Conservation (phyloP, 2,329 filamentous ascomycete genomes). For the Diaporthe sp. region DNA sequence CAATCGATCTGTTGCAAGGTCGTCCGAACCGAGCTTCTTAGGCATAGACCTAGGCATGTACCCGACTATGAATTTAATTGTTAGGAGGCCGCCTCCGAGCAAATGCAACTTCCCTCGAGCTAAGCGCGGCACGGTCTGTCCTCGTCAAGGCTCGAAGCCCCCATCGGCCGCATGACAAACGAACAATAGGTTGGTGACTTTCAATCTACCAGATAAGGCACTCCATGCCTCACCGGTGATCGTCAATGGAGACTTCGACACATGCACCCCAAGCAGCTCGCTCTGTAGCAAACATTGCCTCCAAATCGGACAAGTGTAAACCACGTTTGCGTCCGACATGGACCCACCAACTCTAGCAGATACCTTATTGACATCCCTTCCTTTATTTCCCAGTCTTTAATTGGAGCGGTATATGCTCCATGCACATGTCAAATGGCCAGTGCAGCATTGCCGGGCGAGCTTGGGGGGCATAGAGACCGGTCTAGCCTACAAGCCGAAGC, state of each 20-base stretch:
- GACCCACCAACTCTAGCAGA: too few species aligned
- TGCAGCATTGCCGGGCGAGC: background rate
- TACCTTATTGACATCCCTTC: too few species aligned
- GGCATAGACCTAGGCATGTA: background rate
- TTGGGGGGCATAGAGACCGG: background rate
- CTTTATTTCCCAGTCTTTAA: background rate
- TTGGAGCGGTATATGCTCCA: background rate
- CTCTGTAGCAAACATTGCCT: background rate
- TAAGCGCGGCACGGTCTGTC: too few species aligned
- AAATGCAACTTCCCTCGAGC: slow-evolving; percentile 19
- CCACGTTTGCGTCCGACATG: background rate
- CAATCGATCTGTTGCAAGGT: slow-evolving; percentile 17
- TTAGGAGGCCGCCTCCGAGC: background rate
- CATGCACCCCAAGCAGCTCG: background rate
- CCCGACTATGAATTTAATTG: background rate
- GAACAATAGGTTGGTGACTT: background rate
- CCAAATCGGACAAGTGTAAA: background rate
- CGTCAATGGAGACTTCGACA: too few species aligned
- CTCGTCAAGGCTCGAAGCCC: background rate
- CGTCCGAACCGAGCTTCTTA: background rate
- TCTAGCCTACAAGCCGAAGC: background rate
- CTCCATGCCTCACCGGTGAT: background rate
- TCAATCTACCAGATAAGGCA: background rate
- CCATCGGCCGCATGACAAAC: background rate
- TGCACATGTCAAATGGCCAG: background rate